Base-by-base conservation (phyloP, 2,329 filamentous ascomycete genomes). In the Akanthomyces dipterigenus region DNA sequence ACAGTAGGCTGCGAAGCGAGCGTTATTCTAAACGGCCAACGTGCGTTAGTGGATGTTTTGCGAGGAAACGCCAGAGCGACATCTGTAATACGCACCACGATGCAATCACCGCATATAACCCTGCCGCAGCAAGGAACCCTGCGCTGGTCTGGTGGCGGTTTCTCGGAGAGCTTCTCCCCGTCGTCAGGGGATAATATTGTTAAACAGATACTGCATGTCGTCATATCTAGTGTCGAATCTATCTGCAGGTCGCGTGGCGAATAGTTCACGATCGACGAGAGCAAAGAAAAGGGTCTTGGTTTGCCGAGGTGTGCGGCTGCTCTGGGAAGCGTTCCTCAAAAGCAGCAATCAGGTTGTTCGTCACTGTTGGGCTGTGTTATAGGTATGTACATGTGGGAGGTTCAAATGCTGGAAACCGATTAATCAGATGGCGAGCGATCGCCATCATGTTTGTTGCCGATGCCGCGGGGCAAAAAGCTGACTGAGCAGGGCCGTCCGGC, bases 181-280 rank as follows among this genome's bases (percentile, higher is more conserved):
- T 57, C 54, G 1, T 16, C 77, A 5, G 81, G 76, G 48, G 80
- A 77, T 28, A 91, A 80, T 28, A 87, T 74, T 26, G 78, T 78
- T 34, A 88, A 86, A 73, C 88, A 92, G 24, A 87, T 91, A 70
- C 88, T 90, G 74, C 88, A 91, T 16, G 82, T 79, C 31, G 76
- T 73, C 74, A 75, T 75, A 53, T 28, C 42, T 26, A 34, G 31
- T 38, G 58, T 49, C 36, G 45, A 40, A 8, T 60, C 3, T 26
- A 34, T 11, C 16, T 50, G 20, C 26, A 48, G 18, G 14, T 20
- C 16, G 34, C 28, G 56, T 53, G 45, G 36, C 31, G 22, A 50
- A 42, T 24, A 7, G 34, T 20, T 26, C 8, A 28, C 51, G 54
- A 11, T 8, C 12, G 26, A 38, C 14, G 11, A n/a, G 2, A 26